Percentiles rank a stretch among this genome's conserved stretches.
phyloP scores from a whole-genome alignment of 345 rosid species.

The Brassica incana region DNA sequence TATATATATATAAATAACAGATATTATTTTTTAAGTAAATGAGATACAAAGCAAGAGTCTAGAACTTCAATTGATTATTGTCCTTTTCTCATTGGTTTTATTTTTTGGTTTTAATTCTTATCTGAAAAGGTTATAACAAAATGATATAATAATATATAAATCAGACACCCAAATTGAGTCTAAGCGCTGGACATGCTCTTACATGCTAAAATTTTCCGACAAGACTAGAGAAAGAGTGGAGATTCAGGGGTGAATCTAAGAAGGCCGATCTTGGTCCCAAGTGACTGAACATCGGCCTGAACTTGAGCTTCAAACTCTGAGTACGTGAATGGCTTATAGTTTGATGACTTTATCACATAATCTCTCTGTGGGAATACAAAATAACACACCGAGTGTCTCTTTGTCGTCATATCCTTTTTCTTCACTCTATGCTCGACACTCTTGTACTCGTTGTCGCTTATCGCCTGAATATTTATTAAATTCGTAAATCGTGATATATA shows the following conservation, averaged over 20 bases:
- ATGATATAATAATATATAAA: background rate
- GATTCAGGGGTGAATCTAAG: slow-evolving; percentile 48
- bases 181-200: background rate
- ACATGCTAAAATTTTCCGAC: background rate
- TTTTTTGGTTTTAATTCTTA: background rate
- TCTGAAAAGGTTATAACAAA: background rate
- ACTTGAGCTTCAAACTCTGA: slow-evolving; percentile 69
- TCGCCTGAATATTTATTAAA: slow-evolving; percentile 45
- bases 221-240: slow-evolving; percentile 2
- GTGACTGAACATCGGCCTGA: slow-evolving; percentile 55
- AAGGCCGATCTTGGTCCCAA: slow-evolving; percentile 74
- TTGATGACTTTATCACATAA: slow-evolving; percentile 55
- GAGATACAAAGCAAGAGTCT: background rate
- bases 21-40: too few relatives aligned
- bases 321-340: slow-evolving; percentile 74
- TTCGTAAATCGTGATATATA: background rate
- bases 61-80: background rate
- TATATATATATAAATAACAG: too few relatives aligned
- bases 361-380: slow-evolving; percentile 75
- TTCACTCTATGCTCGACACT: slow-evolving; percentile 55
- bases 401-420: slow-evolving; percentile 35
- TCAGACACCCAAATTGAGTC: background rate
- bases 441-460: slow-evolving; percentile 61
- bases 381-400: slow-evolving; percentile 74
- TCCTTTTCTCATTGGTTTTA: too few relatives aligned